Evolutionary conservation across 2,329 filamentous ascomycete genomes (phyloP).

Genomic region (Cladophialophora chaetospira): DNA sequence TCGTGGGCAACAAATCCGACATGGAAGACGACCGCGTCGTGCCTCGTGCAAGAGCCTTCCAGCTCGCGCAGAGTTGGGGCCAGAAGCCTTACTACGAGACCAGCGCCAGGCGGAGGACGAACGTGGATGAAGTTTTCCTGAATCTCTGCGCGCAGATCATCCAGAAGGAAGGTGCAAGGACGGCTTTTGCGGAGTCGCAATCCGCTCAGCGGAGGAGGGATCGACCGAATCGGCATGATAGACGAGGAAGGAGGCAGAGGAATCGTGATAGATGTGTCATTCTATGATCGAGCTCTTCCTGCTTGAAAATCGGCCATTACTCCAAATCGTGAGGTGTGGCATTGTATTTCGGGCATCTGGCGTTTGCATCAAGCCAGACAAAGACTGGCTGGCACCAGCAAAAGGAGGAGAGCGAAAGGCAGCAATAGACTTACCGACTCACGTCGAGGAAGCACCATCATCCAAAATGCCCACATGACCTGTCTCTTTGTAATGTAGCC

Average conservation of each 20-base stretch:
- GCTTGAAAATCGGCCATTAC: not conserved
- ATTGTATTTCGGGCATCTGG: not conserved
- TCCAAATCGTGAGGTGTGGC: not conserved
- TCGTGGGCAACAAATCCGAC: conserved; percentile 90
- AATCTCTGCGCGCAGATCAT: conserved; percentile 84
- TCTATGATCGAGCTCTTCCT: conserved; percentile 10
- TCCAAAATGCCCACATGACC: too few species aligned
- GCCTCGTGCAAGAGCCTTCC: conserved; percentile 75
- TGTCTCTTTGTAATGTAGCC: too few species aligned
- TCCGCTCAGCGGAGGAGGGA: conserved; percentile 41
- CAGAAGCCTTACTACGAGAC: conserved; percentile 89
- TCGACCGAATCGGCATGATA: conserved; percentile 38
- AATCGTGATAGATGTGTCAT: conserved; percentile 40
- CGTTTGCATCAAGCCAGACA: not conserved
- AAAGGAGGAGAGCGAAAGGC: not conserved
- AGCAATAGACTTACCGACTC: not conserved
- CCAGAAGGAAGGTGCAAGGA: conserved; percentile 60
- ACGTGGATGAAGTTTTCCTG: conserved; percentile 87
- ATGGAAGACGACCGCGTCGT: conserved; percentile 83
- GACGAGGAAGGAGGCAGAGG: conserved; percentile 37
- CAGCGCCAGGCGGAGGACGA: conserved; percentile 77
- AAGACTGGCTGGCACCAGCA: not conserved
- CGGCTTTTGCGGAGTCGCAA: conserved; percentile 39
- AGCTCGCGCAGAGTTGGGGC: conserved; percentile 83
- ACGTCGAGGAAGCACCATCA: not conserved